Evolutionary conservation across 1,284 basidiomycete species (phyloP), one percentile per base, ranked within the genome.

Genomic region (Filobasidium uniguttulatum): DNA sequence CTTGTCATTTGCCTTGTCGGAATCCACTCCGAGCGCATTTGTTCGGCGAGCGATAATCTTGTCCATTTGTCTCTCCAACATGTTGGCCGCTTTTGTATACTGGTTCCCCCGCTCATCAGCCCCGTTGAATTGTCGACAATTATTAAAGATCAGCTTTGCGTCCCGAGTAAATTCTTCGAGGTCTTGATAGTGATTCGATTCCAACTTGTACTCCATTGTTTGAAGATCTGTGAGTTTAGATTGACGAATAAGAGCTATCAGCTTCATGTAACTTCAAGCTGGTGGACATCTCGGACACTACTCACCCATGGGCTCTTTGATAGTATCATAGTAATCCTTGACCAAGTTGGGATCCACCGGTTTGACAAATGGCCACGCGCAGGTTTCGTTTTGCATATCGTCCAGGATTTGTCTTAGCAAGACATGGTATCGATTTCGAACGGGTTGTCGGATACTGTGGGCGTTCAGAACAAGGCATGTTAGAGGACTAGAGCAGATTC

Each of bases 121-220:
- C 1, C 82, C 82, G 62, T 99, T 99, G 71, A 94, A 98, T 46
- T 76, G 66, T 50, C 83, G 76, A 69, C 91, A 97, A 62, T 99
- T 99, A 62, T 87, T 80, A 64, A 91, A 90, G 49, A 98, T 79
- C 47, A 90, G 73, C 57, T 81, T 78, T 2, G 83, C 82, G 64
- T 98, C 93, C 17, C 75, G 76, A 6, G 84, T 67, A 63, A 97
- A 89, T 38, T 76, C 74, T 50, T 88, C 83, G 34, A 96, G 72
- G 20, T 76, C 77, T 30, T 75, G 68, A 66, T 97, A 98, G 54
- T 72, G 69, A 55, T 75, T 75, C 44, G 77, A 82, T 52, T 91
- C 85, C 25, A 98, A 78, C 67, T 91, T 97, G 66, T 82, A 77
- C 63, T 90, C 85, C 82, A 98, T 96, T 2, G 87, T 94, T 48